Conservation (phyloP, 176 grass and related monocot species). For the Stipa capillata region DNA sequence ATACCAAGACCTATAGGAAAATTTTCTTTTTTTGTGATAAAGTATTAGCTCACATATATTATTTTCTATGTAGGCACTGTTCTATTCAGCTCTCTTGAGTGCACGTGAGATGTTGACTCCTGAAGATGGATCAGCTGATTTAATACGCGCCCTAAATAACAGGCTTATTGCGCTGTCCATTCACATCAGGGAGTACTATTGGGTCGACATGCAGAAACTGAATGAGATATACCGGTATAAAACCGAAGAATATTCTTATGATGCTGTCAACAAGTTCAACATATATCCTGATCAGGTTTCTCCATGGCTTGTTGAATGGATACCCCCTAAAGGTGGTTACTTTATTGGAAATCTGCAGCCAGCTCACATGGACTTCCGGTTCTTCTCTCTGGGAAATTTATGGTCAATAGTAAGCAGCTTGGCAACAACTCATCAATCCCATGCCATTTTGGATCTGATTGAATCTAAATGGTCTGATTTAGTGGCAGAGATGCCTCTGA, state of each 20-base stretch:
- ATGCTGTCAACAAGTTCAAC: constrained; percentile 92
- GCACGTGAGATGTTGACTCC: constrained; percentile 78
- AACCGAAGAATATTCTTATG: constrained; percentile 87
- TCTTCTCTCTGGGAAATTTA: constrained; percentile 79
- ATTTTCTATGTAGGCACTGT: constrained; percentile 57
- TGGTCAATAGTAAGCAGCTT: constrained; percentile 88
- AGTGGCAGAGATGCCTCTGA: constrained; percentile 81
- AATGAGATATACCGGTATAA: constrained; percentile 97
- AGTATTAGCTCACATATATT: background rate
- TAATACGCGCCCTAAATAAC: constrained; percentile 82
- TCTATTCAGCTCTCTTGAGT: constrained; percentile 85
- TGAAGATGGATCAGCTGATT: constrained; percentile 85
- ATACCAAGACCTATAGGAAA: background rate
- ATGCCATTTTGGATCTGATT: constrained; percentile 83
- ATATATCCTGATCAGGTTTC: constrained; percentile 90
- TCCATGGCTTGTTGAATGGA: constrained; percentile 90
- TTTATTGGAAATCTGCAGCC: constrained; percentile 90
- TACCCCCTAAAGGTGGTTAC: constrained; percentile 74
- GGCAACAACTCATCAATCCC: constrained; percentile 59
- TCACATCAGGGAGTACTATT: constrained; percentile 91
- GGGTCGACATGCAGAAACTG: constrained; percentile 73
- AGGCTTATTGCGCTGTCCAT: constrained; percentile 81
- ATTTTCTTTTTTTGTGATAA: background rate
- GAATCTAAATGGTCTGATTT: constrained; percentile 89
- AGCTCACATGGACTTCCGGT: too few relatives aligned